phyloP scores from a whole-genome alignment of 805 yeast genomes.

The Lachancea nothofagi region DNA sequence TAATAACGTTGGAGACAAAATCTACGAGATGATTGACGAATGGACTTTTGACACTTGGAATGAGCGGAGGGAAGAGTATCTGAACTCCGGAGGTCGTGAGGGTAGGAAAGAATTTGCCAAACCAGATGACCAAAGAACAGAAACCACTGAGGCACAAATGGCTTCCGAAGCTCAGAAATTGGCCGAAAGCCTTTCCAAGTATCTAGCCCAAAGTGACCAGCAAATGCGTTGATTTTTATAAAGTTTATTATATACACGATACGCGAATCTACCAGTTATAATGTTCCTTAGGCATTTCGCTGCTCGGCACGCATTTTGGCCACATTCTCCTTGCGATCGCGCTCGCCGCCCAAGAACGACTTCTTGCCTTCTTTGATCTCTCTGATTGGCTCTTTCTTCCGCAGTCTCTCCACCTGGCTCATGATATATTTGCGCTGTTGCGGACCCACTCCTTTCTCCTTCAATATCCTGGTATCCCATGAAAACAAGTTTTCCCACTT shows the following conservation, averaged over 20 bases:
- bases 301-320: constrained; percentile 58
- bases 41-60: constrained; percentile 40
- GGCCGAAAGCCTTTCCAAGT: constrained; percentile 34
- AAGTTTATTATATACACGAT: not conserved
- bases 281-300: constrained; percentile 36
- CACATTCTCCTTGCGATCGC: constrained; percentile 60
- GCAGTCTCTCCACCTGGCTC: constrained; percentile 63
- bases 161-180: constrained; percentile 59
- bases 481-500: constrained; percentile 62
- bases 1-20: constrained; percentile 61
- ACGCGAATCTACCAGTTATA: too few relatives aligned
- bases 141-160: constrained; percentile 64
- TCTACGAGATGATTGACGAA: constrained; percentile 66
- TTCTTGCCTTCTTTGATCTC: constrained; percentile 66
- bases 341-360: constrained; percentile 77
- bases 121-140: constrained; percentile 50
- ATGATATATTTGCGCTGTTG: constrained; percentile 68
- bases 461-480: constrained; percentile 51
- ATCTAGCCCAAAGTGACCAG: constrained; percentile 4
- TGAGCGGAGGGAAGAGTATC: constrained; percentile 27
- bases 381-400: constrained; percentile 46
- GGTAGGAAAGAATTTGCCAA: constrained; percentile 28
- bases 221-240: not conserved
- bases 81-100: constrained; percentile 21
- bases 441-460: constrained; percentile 70